phyloP scores from a whole-genome alignment of 352 stramenopile species.

The Phytophthora cryptogea region DNA sequence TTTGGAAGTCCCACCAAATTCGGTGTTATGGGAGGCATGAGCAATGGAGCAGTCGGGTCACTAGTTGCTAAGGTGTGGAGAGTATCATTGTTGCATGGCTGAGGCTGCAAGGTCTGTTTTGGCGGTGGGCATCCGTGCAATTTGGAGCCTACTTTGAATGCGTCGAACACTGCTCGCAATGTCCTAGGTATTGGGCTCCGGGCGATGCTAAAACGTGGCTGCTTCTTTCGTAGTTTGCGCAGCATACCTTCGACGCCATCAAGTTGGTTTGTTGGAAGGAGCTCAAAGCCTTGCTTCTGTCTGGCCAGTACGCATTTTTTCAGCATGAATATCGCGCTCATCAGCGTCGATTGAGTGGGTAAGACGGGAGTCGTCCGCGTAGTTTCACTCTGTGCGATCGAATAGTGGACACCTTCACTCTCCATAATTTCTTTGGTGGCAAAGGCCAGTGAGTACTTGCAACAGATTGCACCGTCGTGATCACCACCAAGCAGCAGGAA shows the following conservation, averaged over 20 bases:
- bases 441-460: conserved; percentile 22
- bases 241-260: conserved; percentile 23
- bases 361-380: conserved; percentile 16
- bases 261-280: conserved; percentile 20
- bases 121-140: background rate
- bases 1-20: background rate
- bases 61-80: background rate
- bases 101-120: background rate
- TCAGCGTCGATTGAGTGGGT: conserved; percentile 19
- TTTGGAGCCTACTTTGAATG: background rate
- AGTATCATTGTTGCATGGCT: background rate
- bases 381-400: conserved; percentile 15
- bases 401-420: conserved; percentile 28
- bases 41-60: background rate
- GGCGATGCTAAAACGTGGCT: conserved; percentile 17
- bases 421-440: conserved; percentile 27
- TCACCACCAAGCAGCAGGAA: conserved; percentile 44
- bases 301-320: conserved; percentile 32
- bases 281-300: conserved; percentile 25
- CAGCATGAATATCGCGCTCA: conserved; percentile 31
- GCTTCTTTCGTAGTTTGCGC: background rate
- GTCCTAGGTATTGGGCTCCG: background rate
- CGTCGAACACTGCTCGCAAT: background rate
- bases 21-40: background rate
- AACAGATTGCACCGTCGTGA: conserved; percentile 45